Evolutionary conservation across 2,329 filamentous ascomycete species (phyloP).

Genomic region (Annulohypoxylon truncatum): DNA sequence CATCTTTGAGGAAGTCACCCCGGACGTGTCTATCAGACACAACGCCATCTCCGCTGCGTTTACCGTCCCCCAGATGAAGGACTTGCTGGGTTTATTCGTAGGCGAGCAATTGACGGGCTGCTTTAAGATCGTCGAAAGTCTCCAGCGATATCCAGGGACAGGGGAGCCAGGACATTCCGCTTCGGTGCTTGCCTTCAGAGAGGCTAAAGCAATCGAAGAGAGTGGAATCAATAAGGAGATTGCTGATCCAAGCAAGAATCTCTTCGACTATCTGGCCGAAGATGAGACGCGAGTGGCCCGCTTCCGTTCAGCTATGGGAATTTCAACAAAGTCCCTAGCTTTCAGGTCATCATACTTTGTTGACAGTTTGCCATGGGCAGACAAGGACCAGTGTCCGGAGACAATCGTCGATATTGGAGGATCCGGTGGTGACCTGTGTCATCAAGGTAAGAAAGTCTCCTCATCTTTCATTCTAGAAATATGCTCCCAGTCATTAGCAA

Average conservation of each 20-base stretch:
- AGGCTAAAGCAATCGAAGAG: constrained; percentile 17
- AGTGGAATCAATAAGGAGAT: constrained; percentile 17
- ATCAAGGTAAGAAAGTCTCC: constrained; percentile 25
- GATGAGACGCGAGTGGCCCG: constrained; percentile 41
- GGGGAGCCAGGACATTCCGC: constrained; percentile 46
- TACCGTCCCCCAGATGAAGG: constrained; percentile 31
- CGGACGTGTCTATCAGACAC: constrained; percentile 42
- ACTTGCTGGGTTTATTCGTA: constrained; percentile 36
- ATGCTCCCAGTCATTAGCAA: neutral
- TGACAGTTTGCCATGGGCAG: constrained; percentile 44
- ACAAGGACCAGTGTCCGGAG: constrained; percentile 36
- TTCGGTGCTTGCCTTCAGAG: constrained; percentile 35
- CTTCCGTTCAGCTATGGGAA: constrained; percentile 44
- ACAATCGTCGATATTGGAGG: constrained; percentile 46
- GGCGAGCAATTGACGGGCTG: constrained; percentile 40
- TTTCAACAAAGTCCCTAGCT: constrained; percentile 37
- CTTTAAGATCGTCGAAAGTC: constrained; percentile 36
- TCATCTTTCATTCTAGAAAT: neutral
- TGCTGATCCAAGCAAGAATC: constrained; percentile 37
- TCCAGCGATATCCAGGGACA: constrained; percentile 42
- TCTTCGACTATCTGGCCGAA: constrained; percentile 45
- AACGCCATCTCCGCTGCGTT: constrained; percentile 42
- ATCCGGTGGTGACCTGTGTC: constrained; percentile 43
- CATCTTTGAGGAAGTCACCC: constrained; percentile 44
- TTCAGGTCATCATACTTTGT: constrained; percentile 41